These are phyloP conservation scores for Rhinocladiella similis DNA, from an alignment of 2,329 filamentous ascomycete species.

Conservation along the genomic window DNA sequence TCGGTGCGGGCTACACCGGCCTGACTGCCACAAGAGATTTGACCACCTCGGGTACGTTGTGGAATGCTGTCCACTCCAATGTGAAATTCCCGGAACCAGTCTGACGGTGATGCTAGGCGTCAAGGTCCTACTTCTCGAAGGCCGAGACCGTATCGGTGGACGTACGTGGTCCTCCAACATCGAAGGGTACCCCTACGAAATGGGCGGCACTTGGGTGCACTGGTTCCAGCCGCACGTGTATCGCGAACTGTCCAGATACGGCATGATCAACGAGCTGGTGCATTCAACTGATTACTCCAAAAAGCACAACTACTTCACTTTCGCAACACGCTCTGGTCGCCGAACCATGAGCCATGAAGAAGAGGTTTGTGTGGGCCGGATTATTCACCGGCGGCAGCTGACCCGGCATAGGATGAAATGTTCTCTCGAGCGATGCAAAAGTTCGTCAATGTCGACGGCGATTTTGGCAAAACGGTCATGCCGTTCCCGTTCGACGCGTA, in stretches of 20 bases:
- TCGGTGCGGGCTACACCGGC: conserved; percentile 37
- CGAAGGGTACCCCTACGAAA: conserved; percentile 46
- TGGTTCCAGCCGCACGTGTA: conserved; percentile 48
- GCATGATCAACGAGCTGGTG: conserved; percentile 44
- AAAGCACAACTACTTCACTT: conserved; percentile 45
- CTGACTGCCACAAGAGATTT: conserved; percentile 36
- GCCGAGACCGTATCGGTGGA: conserved; percentile 51
- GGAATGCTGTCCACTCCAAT: too few relatives aligned
- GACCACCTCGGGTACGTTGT: conserved; percentile 27
- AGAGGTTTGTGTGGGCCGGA: conserved; percentile 32
- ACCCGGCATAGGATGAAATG: conserved; percentile 33
- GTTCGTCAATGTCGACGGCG: conserved; percentile 50
- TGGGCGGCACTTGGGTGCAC: conserved; percentile 54
- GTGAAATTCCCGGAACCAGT: too few relatives aligned
- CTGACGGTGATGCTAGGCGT: conserved; percentile 30
- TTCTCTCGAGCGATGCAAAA: conserved; percentile 41
- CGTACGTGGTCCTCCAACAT: conserved; percentile 50
- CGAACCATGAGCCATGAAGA: conserved; percentile 45
- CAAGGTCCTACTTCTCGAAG: conserved; percentile 48
- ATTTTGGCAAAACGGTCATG: conserved; percentile 38
- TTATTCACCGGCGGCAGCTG: not conserved
- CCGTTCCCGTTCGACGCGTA: conserved; percentile 43
- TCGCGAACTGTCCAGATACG: conserved; percentile 49
- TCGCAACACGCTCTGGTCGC: conserved; percentile 35
- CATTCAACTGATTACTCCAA: conserved; percentile 43